Base-by-base conservation (phyloP, 1,139 yeast genomes). In the Sugiyamaella castrensis region DNA sequence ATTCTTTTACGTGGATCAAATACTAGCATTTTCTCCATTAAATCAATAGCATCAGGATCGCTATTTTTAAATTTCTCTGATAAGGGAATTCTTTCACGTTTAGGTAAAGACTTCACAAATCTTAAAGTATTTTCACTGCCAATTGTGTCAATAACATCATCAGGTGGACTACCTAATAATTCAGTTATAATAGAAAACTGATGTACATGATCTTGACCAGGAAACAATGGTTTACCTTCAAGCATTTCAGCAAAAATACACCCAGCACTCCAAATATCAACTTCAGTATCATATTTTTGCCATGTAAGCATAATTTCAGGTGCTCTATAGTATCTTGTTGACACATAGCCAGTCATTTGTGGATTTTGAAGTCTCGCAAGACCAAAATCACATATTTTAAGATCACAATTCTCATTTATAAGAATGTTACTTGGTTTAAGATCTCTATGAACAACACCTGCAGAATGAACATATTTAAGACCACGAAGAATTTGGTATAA, bases 231-330 rank as follows among this genome's bases (percentile, higher is more conserved):
- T 69, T 89, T 91, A n/a, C 98, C 98, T 67, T 92, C 97, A 60
- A 92, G 87, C 96, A 94, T 92, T 69, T 92, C 99, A 10, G 98
- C 95, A 64, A 92, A 87, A 56, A 92, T 92, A 71, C 99, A 92
- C 13, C 98, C 99, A n/a, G 95, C 97, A 13, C 96, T 86, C 99
- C 99, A 92, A 62, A 92, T 86, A 68, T 92, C 99, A 37, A 94
- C 98, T 70, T 92, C 98, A n/a, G 89, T 85, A 66, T 92, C 98
- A 71, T 92, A 92, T 69, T 94, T 91, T 69, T 92, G 99, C 99
- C 99, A 92, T 26, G 98, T 91, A 59, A 92, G 78, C 99, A 92
- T 92, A 69, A 92, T 92, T 70, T 92, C 99, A 1, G 98, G 99
- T 0, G 98, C 99, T 58, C 99, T 79, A 69, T 92, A 92, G 75